A percentile compares a stretch with the other conserved stretches of the same genome.
These are phyloP conservation scores for Coriolopsis trogii DNA, from an alignment of 1,284 basidiomycete genomes.

Conservation along the genomic window DNA sequence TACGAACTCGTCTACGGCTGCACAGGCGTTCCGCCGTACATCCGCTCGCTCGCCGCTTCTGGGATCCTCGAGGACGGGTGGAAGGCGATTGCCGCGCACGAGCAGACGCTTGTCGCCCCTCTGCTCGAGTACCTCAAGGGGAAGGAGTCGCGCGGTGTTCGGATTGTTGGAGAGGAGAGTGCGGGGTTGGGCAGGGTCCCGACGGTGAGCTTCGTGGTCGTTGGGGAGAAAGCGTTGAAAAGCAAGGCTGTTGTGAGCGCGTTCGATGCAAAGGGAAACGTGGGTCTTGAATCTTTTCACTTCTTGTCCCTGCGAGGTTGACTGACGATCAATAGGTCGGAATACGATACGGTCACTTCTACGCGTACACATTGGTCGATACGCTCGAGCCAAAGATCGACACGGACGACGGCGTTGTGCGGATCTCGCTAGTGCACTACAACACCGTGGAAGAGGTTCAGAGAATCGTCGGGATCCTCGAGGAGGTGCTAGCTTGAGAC, in stretches of 20 bases:
- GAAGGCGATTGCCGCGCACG: slow-evolving; percentile 47
- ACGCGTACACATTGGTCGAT: slow-evolving; percentile 69
- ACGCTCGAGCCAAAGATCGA: slow-evolving; percentile 57
- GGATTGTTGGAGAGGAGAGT: slow-evolving; percentile 65
- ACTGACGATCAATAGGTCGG: slow-evolving; percentile 74
- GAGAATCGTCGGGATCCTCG: slow-evolving; percentile 55
- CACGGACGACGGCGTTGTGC: slow-evolving; percentile 67
- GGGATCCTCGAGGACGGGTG: slow-evolving; percentile 52
- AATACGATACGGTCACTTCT: slow-evolving; percentile 80
- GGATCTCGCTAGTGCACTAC: slow-evolving; percentile 82
- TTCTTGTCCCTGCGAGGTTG: no score
- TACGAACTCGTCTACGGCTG: slow-evolving; percentile 71
- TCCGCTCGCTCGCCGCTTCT: slow-evolving; percentile 57
- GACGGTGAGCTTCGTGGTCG: slow-evolving; percentile 74
- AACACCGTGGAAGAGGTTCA: slow-evolving; percentile 75
- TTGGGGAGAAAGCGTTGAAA: slow-evolving; percentile 51
- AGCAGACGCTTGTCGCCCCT: slow-evolving; percentile 44
- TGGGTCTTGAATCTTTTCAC: slow-evolving; percentile 40
- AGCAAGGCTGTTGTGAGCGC: slow-evolving; percentile 67
- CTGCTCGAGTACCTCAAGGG: slow-evolving; percentile 46
- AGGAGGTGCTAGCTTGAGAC: slow-evolving; percentile 42
- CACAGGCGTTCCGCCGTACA: slow-evolving; percentile 65
- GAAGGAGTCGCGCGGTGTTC: slow-evolving; percentile 56
- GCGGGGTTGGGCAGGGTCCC: slow-evolving; percentile 55
- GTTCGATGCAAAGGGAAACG: slow-evolving; percentile 62